Conservation (phyloP, 352 stramenopile species). For the Phytopythium sindhum region DNA sequence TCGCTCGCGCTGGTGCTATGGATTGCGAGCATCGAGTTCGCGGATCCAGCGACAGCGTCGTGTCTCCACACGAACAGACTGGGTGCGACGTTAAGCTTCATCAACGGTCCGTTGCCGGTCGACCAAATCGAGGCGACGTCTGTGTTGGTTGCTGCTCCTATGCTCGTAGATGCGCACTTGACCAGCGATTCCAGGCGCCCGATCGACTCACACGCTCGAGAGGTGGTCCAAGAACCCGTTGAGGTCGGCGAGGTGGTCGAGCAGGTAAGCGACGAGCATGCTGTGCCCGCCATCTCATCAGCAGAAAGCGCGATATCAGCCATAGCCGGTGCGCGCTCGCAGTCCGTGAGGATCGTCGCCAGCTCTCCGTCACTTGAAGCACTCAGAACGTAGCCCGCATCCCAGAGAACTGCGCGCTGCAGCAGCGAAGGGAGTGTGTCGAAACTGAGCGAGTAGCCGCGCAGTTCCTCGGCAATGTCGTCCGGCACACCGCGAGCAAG, state of each 20-base stretch:
- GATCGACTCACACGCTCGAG: background rate
- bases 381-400: constrained; percentile 24
- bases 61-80: constrained; percentile 6
- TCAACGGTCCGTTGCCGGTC: constrained; percentile 2
- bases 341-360: constrained; percentile 21
- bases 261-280: constrained; percentile 13
- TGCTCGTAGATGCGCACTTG: constrained; percentile 4
- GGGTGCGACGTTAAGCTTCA: background rate
- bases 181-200: constrained; percentile 1
- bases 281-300: constrained; percentile 3
- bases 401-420: constrained; percentile 24
- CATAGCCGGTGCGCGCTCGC: constrained; percentile 14
- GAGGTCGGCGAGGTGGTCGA: background rate
- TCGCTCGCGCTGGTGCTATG: constrained; percentile 7
- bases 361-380: constrained; percentile 11
- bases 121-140: constrained; percentile 2
- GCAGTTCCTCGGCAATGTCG: background rate
- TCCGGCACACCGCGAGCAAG: background rate
- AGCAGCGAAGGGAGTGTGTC: constrained; percentile 7
- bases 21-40: constrained; percentile 17
- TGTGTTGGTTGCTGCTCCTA: background rate
- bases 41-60: constrained; percentile 8
- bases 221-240: background rate
- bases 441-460: constrained; percentile 7
- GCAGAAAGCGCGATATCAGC: constrained; percentile 9